These are phyloP conservation scores for Botryococcus braunii DNA, from an alignment of 163 green algal species.

Conservation along the genomic window DNA sequence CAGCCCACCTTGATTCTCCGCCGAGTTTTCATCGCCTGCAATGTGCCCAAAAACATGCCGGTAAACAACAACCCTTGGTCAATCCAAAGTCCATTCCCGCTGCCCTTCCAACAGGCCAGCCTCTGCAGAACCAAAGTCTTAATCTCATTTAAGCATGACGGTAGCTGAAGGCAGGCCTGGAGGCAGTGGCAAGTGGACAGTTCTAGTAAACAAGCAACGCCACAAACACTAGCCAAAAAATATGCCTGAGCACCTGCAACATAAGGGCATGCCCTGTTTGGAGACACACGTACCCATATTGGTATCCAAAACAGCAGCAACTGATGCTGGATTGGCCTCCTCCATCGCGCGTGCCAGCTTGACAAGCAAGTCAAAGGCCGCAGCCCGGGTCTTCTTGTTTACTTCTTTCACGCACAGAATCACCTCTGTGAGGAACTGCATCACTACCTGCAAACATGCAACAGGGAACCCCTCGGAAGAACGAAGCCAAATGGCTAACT, in stretches of 20 bases:
- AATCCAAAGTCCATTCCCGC: not conserved
- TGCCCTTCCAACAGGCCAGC: no score
- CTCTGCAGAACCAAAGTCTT: no score
- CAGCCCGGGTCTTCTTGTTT: slow-evolving; percentile 76
- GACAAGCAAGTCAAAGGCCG: slow-evolving; percentile 81
- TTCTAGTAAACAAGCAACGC: no score
- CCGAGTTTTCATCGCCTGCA: slow-evolving; percentile 1
- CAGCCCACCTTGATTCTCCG: slow-evolving; percentile 48
- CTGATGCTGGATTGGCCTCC: slow-evolving; percentile 26
- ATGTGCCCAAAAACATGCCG: not conserved
- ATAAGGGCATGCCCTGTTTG: no score
- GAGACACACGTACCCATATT: no score
- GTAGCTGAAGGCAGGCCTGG: no score
- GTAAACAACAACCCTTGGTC: not conserved
- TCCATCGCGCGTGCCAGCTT: slow-evolving; percentile 63
- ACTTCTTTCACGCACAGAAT: slow-evolving; percentile 69
- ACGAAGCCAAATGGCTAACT: no score
- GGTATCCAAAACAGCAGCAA: slow-evolving; percentile 12
- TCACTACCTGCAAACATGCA: slow-evolving; percentile 34
- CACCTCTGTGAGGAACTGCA: slow-evolving; percentile 59
- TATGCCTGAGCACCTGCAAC: no score
- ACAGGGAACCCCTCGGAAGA: no score
- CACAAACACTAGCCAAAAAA: no score
- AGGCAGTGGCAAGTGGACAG: no score
- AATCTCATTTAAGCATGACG: no score